Conservation (phyloP, 805 yeast species). For the Candida dajiaensis region DNA sequence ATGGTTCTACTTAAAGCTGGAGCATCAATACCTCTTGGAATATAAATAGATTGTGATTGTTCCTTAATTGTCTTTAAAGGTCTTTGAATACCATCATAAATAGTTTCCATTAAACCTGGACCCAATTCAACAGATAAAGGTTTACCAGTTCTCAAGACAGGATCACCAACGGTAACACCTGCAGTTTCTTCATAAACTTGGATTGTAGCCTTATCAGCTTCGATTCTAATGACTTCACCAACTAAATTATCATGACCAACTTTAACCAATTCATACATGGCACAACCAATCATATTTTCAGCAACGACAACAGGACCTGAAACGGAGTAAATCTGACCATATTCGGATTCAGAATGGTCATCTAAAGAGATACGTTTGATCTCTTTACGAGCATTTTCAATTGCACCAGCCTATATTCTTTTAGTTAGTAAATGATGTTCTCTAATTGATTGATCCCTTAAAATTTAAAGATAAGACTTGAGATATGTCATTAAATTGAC, state of each 20-base stretch:
- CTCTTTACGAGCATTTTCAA: constrained; percentile 95
- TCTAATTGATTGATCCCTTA: no score
- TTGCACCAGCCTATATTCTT: constrained; percentile 72
- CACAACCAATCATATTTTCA: constrained; percentile 98
- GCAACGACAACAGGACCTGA: constrained; percentile 98
- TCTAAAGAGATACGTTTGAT: constrained; percentile 80
- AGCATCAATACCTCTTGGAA: constrained; percentile 97
- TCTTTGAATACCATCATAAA: constrained; percentile 99
- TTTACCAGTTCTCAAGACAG: constrained; percentile 95
- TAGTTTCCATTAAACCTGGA: constrained; percentile 98
- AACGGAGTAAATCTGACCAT: constrained; percentile 88
- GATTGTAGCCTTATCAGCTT: constrained; percentile 93
- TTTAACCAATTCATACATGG: constrained; percentile 97
- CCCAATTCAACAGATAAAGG: constrained; percentile 99
- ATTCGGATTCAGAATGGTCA: constrained; percentile 65
- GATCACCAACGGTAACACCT: constrained; percentile 99
- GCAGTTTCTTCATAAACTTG: constrained; percentile 99
- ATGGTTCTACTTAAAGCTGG: constrained; percentile 86
- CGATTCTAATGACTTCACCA: constrained; percentile 97
- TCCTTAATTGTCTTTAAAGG: constrained; percentile 93
- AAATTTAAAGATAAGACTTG: no score
- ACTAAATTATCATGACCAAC: constrained; percentile 97
- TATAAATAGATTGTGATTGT: constrained; percentile 83
- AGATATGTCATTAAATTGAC: no score
- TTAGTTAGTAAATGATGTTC: constrained; percentile 5